These are phyloP conservation scores for Flaveria ramosissima DNA, from an alignment of 129 eudicot genomes.

Conservation along the genomic window DNA sequence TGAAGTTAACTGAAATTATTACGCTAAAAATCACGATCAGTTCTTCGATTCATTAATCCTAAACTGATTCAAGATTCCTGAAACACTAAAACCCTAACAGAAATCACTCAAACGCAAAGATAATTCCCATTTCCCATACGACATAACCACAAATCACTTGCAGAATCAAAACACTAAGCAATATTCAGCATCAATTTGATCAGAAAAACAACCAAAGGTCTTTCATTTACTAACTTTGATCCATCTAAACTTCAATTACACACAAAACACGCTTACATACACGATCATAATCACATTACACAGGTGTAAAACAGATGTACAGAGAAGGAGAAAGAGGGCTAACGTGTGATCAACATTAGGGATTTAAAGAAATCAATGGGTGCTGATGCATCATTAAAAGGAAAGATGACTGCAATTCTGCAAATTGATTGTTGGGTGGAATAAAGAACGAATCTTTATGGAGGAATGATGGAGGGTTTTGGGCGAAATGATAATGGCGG, in stretches of 20 bases:
- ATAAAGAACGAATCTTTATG: neutral
- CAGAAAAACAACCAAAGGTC: neutral
- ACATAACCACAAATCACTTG: neutral
- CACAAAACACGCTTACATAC: neutral
- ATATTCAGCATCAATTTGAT: neutral
- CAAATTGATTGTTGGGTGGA: neutral
- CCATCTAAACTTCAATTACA: constrained; percentile 16
- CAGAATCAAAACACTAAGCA: neutral
- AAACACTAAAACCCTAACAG: constrained; percentile 21
- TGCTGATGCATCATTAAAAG: neutral
- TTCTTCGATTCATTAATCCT: constrained; percentile 6
- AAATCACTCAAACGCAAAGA: constrained; percentile 5
- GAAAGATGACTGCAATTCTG: neutral
- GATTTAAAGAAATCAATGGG: neutral
- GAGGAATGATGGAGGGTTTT: constrained; percentile 9
- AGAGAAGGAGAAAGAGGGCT: constrained; percentile 4
- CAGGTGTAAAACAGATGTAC: neutral
- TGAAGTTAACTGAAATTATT: neutral
- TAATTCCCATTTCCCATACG: neutral
- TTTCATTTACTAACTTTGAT: neutral
- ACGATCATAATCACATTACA: neutral
- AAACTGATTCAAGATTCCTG: constrained; percentile 7
- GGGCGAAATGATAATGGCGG: constrained; percentile 11
- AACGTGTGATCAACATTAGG: constrained; percentile 21
- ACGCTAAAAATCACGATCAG: constrained; percentile 3